phyloP scores from a whole-genome alignment of 2,329 filamentous ascomycete species.

The Domatiomyces catenatus region DNA sequence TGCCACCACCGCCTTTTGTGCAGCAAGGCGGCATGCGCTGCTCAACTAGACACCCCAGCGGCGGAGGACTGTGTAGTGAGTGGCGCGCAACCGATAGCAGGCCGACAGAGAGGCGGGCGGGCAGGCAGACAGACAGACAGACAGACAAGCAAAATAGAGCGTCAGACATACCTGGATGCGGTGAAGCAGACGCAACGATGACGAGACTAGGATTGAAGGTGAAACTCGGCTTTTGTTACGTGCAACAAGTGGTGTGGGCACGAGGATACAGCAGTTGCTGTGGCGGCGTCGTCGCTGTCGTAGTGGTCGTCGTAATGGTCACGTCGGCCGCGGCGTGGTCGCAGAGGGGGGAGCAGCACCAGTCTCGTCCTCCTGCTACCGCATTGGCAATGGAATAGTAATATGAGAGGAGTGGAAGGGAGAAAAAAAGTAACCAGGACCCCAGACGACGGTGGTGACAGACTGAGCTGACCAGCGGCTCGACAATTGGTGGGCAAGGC shows the following conservation, averaged over 20 bases:
- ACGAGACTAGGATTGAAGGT: neutral
- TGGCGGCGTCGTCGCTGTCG: neutral
- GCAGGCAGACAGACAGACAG: neutral
- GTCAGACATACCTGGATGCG: neutral
- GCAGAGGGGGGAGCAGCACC: neutral
- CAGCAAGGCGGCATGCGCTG: too few species aligned
- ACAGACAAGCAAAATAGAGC: neutral
- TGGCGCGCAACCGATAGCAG: neutral
- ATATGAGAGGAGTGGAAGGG: neutral
- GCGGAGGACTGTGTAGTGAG: too few species aligned
- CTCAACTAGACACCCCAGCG: too few species aligned
- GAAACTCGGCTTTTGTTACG: neutral
- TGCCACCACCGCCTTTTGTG: too few species aligned
- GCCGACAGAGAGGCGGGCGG: neutral
- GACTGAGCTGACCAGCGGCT: neutral
- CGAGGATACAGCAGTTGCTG: neutral
- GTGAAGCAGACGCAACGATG: neutral
- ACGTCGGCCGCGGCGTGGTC: neutral
- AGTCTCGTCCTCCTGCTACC: neutral
- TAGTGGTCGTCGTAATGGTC: neutral
- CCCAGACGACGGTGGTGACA: neutral
- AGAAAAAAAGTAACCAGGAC: neutral
- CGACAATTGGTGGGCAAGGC: neutral
- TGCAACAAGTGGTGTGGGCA: neutral
- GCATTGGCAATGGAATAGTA: neutral